Base-by-base conservation (phyloP, 768 basidiomycete species). In the Tulasnella sp. region DNA sequence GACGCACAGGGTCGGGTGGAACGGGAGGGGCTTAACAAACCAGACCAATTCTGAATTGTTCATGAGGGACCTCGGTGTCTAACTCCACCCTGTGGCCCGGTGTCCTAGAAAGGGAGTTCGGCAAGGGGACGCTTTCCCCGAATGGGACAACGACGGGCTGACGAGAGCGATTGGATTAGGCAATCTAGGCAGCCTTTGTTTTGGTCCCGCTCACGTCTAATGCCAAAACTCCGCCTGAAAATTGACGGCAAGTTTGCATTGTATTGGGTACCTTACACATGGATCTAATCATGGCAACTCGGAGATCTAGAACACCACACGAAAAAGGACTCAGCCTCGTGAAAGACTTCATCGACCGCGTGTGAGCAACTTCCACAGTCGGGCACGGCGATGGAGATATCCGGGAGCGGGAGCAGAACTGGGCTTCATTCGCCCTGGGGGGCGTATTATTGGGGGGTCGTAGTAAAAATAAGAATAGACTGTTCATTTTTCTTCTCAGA, bases 181-280 rank as follows among this genome's bases (percentile, higher is more conserved):
- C 61, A 67, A 67, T 67, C 61, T 67, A 67, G 61, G 32, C 61
- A 67, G 61, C 61, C 61, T 67, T 67, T 67, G 61, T 67, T 67
- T 67, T 67, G 61, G 61, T 67, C 61, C 61, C 61, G 61, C 61
- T 29, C 61, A 35, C 29, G 51, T 67, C 32, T 35, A 26, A 57
- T 29, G 61, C 16, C 61, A 29, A 35, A 67, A 35, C 61, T 67
- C 61, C 61, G 61, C 61, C 61, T 35, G 51, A 67, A 35, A 35
- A 67, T 67, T n/a, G 61, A 67, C 29, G 29, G 35, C 29, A 13
- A 67, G 44, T 67, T 29, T 26, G 61, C 61, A 26, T 67, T 67
- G 61, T 35, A 29, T 35, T 15, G 61, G 26, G 57, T 29, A 61
- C 57, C 57, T 61, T 11, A 61, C 32, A 35, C 61, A 35, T 67